These are phyloP conservation scores for Pilobolus umbonatus DNA, from an alignment of 192 early-diverging fungal genomes.

Conservation along the genomic window DNA sequence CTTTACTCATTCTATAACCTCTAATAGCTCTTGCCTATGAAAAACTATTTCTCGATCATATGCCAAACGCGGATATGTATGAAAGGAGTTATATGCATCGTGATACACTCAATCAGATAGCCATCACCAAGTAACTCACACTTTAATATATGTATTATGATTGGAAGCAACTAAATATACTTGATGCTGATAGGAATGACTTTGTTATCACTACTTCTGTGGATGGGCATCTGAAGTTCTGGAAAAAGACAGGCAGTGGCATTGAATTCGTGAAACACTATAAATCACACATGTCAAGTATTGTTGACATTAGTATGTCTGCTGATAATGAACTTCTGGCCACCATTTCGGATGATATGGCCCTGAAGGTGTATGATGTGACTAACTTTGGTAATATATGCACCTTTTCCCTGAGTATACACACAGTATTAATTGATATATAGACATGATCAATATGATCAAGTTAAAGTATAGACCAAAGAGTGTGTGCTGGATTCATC, in stretches of 20 bases:
- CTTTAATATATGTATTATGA: not conserved
- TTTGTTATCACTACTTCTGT: slow-evolving; percentile 92
- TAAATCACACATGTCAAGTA: slow-evolving; percentile 71
- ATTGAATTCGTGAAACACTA: slow-evolving; percentile 99
- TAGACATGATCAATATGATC: slow-evolving; percentile 98
- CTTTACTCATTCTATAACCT: not conserved
- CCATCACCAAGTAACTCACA: slow-evolving; percentile 55
- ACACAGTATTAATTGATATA: not conserved
- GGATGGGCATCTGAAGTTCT: slow-evolving; percentile 98
- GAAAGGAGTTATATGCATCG: slow-evolving; percentile 96
- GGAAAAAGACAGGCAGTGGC: slow-evolving; percentile 90
- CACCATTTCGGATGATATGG: slow-evolving; percentile 76
- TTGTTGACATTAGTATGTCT: slow-evolving; percentile 55
- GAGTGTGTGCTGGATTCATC: slow-evolving; percentile 80
- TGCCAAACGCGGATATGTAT: slow-evolving; percentile 92
- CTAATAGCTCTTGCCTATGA: slow-evolving; percentile 60
- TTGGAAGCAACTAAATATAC: not conserved
- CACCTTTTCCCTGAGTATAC: not conserved
- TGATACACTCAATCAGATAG: slow-evolving; percentile 77
- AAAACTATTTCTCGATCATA: slow-evolving; percentile 63
- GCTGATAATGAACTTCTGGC: slow-evolving; percentile 79
- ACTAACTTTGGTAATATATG: slow-evolving; percentile 78
- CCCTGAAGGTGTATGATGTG: slow-evolving; percentile 92
- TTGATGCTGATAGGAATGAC: slow-evolving; percentile 54
- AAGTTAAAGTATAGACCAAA: slow-evolving; percentile 71